Evolutionary conservation across 345 rosid species (phyloP), one percentile per base, ranked within the genome.

Genomic region (Limnanthes douglasii): DNA sequence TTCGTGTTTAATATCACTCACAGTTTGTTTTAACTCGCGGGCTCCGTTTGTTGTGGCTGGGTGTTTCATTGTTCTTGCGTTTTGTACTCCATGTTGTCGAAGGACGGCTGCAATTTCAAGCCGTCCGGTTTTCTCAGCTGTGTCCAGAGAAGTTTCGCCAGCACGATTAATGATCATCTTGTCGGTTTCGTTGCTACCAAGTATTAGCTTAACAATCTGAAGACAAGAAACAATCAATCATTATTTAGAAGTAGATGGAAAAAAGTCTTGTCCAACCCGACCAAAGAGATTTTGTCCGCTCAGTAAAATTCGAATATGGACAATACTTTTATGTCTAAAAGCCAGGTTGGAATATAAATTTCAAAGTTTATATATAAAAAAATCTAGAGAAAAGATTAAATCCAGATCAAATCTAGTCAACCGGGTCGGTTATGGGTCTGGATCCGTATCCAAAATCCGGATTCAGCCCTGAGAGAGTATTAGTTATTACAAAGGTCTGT

Each of bases 1-100:
- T 54, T 75, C 93, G 9, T 84, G 93, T 31, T 84, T 84, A 38
- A 84, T 79, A 59, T 84, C 93, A 6, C 93, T 84, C 9, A 84
- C 86, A 0, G 93, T 84, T 49, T 79, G 93, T 39, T 75, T 84
- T 46, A 84, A 48, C 51, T 84, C 93, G 0, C 76, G 66, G 1
- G 77, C 78, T 7, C 76, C 84, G 45, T 59, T 78, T 15, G 43
- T 26, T 3, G 46, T 31, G 2, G 59, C 53, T 1, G 78, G 67
- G n/a, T n/a, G n/a, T 50, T 68, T 61, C 4, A 73, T 51, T 29
- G 46, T 21, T 55, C 54, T 70, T 35, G 86, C 92, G 19, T 75
- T 68, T 14, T 62, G 79, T 29, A 90, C 82, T 2, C 95, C 98
- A 12, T 63, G 72, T 28, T 68, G 68, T 17, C 46, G 67, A 46